A percentile compares a stretch with the other conserved stretches of the same genome.
These are phyloP conservation scores for Dendrobium huoshanense DNA, from an alignment of 106 monocot species.

Conservation along the genomic window DNA sequence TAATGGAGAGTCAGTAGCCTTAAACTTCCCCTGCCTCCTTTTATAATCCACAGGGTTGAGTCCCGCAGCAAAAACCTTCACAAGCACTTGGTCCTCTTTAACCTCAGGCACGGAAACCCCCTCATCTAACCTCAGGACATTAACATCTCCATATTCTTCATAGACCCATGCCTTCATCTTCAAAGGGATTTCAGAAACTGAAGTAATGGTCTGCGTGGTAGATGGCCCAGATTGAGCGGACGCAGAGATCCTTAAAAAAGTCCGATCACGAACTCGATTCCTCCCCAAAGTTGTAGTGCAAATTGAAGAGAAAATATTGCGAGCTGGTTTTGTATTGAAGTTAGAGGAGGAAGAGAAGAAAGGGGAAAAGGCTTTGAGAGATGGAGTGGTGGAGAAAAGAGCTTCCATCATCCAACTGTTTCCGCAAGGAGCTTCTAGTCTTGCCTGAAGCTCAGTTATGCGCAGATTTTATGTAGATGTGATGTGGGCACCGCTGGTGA, in stretches of 20 bases:
- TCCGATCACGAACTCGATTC: background rate
- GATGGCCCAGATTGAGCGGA: conserved; percentile 17
- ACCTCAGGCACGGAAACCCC: conserved; percentile 55
- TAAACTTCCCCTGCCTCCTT: conserved; percentile 83
- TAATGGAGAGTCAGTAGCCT: conserved; percentile 75
- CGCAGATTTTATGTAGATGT: background rate
- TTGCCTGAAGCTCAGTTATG: too few relatives aligned
- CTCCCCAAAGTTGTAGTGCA: background rate
- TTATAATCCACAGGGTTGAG: conserved; percentile 92
- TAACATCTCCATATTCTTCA: conserved; percentile 63
- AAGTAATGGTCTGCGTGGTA: conserved; percentile 11
- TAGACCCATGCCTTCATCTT: conserved; percentile 91
- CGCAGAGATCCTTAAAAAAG: conserved; percentile 9
- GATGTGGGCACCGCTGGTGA: background rate
- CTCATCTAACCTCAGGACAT: conserved; percentile 54
- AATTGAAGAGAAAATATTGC: background rate
- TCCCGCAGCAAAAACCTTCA: conserved; percentile 78
- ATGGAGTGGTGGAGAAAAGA: background rate
- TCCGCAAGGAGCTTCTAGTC: too few relatives aligned
- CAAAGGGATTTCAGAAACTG: conserved; percentile 24
- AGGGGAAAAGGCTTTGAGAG: background rate
- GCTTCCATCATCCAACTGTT: background rate
- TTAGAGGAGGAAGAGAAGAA: background rate
- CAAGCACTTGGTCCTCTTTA: conserved; percentile 80
- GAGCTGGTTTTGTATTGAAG: background rate